phyloP scores from a whole-genome alignment of 768 basidiomycete genomes.

The Nidularia sp. region DNA sequence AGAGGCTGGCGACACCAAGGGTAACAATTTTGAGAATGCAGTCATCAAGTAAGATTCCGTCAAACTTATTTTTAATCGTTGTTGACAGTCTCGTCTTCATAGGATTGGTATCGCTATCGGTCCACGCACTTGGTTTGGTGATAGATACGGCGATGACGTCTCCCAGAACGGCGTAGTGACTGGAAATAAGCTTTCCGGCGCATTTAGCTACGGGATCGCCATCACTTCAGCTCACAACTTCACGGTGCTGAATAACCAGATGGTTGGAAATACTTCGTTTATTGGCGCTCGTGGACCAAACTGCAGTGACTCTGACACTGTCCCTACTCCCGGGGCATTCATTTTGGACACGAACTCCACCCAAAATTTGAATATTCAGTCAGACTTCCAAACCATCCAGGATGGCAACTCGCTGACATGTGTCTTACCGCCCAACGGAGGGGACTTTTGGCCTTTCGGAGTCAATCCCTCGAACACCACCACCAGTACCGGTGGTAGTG shows the following conservation, averaged over 20 bases:
- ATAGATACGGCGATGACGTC: conserved; percentile 45
- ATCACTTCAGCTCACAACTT: conserved; percentile 63
- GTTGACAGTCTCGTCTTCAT: conserved; percentile 7
- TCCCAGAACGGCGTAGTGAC: conserved; percentile 49
- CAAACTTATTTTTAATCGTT: not conserved
- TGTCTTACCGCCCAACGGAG: conserved; percentile 61
- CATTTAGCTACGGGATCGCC: conserved; percentile 73
- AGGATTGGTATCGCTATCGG: conserved; percentile 83
- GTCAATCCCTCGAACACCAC: conserved; percentile 37
- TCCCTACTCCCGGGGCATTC: conserved; percentile 57
- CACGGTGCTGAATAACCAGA: conserved; percentile 55
- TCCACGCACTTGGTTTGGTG: conserved; percentile 72
- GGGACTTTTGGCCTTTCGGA: conserved; percentile 72
- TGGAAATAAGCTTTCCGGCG: conserved; percentile 58
- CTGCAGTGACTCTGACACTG: conserved; percentile 45
- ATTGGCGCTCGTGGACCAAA: conserved; percentile 67
- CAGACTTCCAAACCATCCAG: conserved; percentile 44
- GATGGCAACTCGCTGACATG: conserved; percentile 62
- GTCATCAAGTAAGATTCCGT: conserved; percentile 60
- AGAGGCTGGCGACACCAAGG: conserved; percentile 36
- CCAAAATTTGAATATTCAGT: conserved; percentile 39
- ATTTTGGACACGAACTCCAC: conserved; percentile 46
- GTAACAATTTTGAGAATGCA: conserved; percentile 52
- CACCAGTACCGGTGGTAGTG: conserved; percentile 10
- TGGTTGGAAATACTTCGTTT: conserved; percentile 71